Evolutionary conservation across 768 basidiomycete species (phyloP), one percentile per base, ranked within the genome.

Genomic region (Hebeloma cylindrosporum): DNA sequence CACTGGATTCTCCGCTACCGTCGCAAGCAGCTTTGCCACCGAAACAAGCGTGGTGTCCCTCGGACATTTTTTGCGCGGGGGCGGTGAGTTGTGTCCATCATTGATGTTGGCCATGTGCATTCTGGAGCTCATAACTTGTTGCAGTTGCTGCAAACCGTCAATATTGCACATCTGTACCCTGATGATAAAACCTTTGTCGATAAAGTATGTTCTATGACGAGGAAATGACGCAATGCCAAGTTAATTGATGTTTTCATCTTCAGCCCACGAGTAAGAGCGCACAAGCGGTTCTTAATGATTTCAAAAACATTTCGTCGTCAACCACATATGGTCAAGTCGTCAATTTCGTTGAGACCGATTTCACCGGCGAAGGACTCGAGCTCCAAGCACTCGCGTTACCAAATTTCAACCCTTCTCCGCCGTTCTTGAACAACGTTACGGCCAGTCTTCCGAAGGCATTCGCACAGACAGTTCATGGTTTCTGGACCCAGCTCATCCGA

Each of bases 121-220:
- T 43, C 50, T 44, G 42, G 43, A 17, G 23, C 25, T 42, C 18
- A 39, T 17, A 18, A 55, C 41, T 55, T 30, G 26, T 22, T 27
- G 5, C 54, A 91, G 88, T 58, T 92, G 7, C 71, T 96, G 18
- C 92, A 95, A 77, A 85, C 88, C 1, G 82, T 94, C 48, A 85
- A 92, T 61, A 54, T 95, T 48, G 90, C 92, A 0, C 61, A 74
- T 30, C 66, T 87, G 20, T 96, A 76, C 59, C 61, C 74, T 0
- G 93, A 96, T 63, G 81, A 83, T 34, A 95, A 96, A 68, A 93
- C 89, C 0, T 83, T 95, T 61, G 87, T 88, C 6, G 93, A 95
- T 72, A 80, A 80, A 60, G 74, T 71, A 40, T 23, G 62, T 37
- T 33, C 9, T 13, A 36, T 40, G 35, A 46, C 26, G 21, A 31